Conservation (phyloP, 2,329 filamentous ascomycete genomes). For the Microdochium trichocladiopsis region DNA sequence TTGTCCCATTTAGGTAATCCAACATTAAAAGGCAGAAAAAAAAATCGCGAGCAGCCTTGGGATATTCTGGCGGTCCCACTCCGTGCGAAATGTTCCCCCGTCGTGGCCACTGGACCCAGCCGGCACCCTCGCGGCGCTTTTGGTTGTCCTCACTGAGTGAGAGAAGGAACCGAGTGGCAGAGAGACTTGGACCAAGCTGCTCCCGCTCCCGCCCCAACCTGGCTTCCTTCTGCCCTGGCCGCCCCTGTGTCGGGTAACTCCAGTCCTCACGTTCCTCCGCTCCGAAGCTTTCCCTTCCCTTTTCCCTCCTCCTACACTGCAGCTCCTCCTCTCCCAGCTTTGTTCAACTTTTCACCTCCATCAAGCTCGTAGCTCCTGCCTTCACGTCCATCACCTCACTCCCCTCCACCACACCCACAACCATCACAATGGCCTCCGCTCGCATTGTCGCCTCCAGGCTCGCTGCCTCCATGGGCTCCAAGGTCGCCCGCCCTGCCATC, state of each 20-base stretch:
- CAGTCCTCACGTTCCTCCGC: neutral
- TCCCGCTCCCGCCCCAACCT: neutral
- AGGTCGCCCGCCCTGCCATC: conserved; percentile 71
- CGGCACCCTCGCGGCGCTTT: neutral
- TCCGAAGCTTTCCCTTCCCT: conserved; percentile 1
- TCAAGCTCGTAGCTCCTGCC: conserved; percentile 31
- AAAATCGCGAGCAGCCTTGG: neutral
- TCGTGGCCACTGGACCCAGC: neutral
- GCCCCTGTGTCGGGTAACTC: neutral
- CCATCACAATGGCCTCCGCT: conserved; percentile 72
- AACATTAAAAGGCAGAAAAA: neutral
- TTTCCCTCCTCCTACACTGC: neutral
- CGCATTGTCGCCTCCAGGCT: conserved; percentile 73
- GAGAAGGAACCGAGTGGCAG: neutral
- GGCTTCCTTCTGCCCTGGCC: neutral
- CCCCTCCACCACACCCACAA: conserved; percentile 17
- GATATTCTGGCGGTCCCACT: neutral
- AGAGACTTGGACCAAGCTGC: neutral
- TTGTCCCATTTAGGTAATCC: neutral
- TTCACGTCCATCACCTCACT: conserved; percentile 10
- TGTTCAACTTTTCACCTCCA: conserved; percentile 24
- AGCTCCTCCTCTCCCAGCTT: conserved; percentile 5
- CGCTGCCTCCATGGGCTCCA: conserved; percentile 69
- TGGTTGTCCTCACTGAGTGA: neutral
- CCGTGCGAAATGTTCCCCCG: neutral